Conservation (phyloP, 352 stramenopile species). For the Thalassiosira exigua region DNA sequence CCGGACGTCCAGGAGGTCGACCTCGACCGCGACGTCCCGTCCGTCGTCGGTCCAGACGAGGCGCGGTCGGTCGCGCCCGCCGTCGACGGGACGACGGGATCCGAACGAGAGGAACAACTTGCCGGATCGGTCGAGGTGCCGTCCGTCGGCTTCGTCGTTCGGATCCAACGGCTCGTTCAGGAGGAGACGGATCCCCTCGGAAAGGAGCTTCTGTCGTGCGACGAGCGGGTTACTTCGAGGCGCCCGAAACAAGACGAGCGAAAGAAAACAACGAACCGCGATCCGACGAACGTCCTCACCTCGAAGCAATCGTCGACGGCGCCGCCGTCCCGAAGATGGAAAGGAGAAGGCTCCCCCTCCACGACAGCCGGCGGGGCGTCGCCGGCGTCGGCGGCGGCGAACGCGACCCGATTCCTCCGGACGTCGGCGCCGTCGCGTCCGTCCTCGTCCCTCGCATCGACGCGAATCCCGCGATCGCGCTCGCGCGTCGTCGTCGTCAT, state of each 20-base stretch:
- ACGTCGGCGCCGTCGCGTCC: neutral
- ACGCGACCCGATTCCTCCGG: no score
- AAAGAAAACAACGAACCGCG: neutral
- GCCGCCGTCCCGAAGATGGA: neutral
- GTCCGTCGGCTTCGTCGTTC: neutral
- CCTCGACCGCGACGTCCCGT: neutral
- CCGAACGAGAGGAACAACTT: conserved; percentile 46
- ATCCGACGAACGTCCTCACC: neutral
- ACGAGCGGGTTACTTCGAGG: neutral
- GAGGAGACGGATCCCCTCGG: conserved; percentile 40
- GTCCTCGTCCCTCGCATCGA: neutral
- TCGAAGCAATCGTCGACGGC: neutral
- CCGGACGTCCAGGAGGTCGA: conserved; percentile 39
- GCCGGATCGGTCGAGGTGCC: conserved; percentile 12
- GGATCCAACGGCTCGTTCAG: conserved; percentile 31
- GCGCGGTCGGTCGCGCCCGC: conserved; percentile 21
- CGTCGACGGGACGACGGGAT: neutral
- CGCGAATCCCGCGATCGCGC: neutral
- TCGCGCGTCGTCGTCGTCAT: conserved; percentile 23
- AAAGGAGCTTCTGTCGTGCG: conserved; percentile 43
- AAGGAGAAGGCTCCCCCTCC: neutral
- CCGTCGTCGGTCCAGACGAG: conserved; percentile 42
- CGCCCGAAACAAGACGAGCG: neutral
- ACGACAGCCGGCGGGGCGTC: no score
- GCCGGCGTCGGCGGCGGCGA: no score